Evolutionary conservation across 2,329 filamentous ascomycete species (phyloP).

Genomic region (Aspergillus persii): DNA sequence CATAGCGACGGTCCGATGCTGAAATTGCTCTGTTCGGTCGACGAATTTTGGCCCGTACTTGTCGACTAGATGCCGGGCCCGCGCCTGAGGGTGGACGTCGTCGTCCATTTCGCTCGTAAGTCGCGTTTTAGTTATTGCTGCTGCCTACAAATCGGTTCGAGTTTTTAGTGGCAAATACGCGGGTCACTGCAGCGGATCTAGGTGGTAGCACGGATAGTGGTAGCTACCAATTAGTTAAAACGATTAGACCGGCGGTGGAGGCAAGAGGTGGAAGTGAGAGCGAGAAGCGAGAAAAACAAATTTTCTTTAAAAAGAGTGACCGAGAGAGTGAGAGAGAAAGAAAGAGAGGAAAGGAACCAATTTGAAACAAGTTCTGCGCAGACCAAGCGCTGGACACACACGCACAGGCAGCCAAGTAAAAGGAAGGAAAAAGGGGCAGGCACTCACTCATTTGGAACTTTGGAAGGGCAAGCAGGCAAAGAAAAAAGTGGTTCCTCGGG

Average conservation of each 20-base stretch:
- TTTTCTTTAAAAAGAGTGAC: neutral
- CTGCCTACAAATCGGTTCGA: neutral
- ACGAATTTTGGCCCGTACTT: constrained; percentile 40
- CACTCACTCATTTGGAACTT: neutral
- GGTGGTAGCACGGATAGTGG: neutral
- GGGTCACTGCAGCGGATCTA: neutral
- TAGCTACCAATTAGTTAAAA: neutral
- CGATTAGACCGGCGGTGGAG: neutral
- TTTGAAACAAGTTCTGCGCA: too few relatives aligned
- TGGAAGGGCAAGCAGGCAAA: neutral
- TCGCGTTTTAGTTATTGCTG: neutral
- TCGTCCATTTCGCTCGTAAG: constrained; percentile 11
- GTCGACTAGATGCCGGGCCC: constrained; percentile 27
- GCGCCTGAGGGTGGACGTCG: constrained; percentile 18
- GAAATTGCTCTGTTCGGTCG: constrained; percentile 39
- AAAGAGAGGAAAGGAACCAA: too few relatives aligned
- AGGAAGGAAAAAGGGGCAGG: neutral
- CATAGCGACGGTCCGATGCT: constrained; percentile 32
- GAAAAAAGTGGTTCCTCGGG: neutral
- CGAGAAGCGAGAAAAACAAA: neutral
- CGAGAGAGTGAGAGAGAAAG: neutral
- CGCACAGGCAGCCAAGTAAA: neutral
- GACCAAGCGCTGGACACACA: too few relatives aligned
- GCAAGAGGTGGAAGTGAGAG: too few relatives aligned
- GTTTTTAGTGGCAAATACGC: neutral